Conservation (phyloP, 2,329 filamentous ascomycete species). For the Calonectria henricotiae region DNA sequence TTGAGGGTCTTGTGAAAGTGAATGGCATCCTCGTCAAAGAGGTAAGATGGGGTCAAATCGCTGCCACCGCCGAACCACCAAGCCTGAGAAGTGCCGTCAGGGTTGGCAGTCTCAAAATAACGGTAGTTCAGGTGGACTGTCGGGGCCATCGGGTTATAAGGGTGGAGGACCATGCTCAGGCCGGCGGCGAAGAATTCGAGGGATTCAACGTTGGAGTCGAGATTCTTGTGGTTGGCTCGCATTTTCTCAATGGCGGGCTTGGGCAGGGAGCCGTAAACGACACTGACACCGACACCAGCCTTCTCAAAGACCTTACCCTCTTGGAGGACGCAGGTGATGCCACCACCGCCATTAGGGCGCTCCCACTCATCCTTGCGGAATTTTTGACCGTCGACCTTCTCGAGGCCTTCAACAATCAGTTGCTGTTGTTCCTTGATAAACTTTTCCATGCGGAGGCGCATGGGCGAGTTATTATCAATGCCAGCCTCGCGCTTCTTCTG, state of each 20-base stretch:
- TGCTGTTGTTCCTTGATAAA: slow-evolving; percentile 95
- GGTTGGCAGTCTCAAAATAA: slow-evolving; percentile 96
- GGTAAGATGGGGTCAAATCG: slow-evolving; percentile 92
- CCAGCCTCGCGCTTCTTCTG: slow-evolving; percentile 80
- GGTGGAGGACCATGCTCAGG: slow-evolving; percentile 93
- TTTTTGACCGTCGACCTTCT: slow-evolving; percentile 85
- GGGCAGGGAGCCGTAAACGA: slow-evolving; percentile 94
- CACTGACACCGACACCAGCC: slow-evolving; percentile 93
- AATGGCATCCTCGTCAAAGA: slow-evolving; percentile 97
- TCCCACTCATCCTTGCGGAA: slow-evolving; percentile 92
- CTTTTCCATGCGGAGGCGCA: slow-evolving; percentile 98
- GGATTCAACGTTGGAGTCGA: slow-evolving; percentile 83
- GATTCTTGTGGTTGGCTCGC: slow-evolving; percentile 94
- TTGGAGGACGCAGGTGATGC: slow-evolving; percentile 94
- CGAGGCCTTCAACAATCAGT: slow-evolving; percentile 87
- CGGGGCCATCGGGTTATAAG: slow-evolving; percentile 95
- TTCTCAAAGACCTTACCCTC: slow-evolving; percentile 99
- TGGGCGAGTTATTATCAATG: slow-evolving; percentile 85
- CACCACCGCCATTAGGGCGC: slow-evolving; percentile 90
- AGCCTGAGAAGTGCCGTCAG: slow-evolving; percentile 84
- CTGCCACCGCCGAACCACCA: slow-evolving; percentile 99
- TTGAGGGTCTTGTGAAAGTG: slow-evolving; percentile 98
- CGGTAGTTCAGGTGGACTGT: slow-evolving; percentile 99
- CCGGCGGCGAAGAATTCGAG: slow-evolving; percentile 97
- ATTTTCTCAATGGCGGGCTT: slow-evolving; percentile 92